Percentiles rank a stretch among this genome's conserved stretches.
These are phyloP conservation scores for Pseudogymnoascus sp. DNA, from an alignment of 2,329 filamentous ascomycete species.

Conservation along the genomic window DNA sequence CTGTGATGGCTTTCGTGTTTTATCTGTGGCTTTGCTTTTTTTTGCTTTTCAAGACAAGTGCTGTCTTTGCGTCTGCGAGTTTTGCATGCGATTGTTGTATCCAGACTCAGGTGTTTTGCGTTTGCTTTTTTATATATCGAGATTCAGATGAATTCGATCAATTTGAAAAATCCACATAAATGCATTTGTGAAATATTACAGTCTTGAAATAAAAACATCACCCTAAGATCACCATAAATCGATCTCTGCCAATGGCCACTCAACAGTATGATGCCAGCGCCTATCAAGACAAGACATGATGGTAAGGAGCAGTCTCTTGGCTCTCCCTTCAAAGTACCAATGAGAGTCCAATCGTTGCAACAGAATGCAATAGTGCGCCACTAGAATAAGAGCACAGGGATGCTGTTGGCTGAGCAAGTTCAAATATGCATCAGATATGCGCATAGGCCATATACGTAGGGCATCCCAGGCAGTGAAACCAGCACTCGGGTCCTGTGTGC, in stretches of 20 bases:
- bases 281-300: slow-evolving; percentile 11
- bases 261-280: slow-evolving; percentile 13
- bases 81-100: background rate
- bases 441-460: slow-evolving; percentile 19
- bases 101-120: background rate
- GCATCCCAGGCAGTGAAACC: slow-evolving; percentile 18
- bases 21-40: background rate
- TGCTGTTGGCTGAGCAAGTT: slow-evolving; percentile 14
- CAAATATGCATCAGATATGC: slow-evolving; percentile 15
- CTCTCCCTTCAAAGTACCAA: slow-evolving; percentile 19
- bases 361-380: slow-evolving; percentile 22
- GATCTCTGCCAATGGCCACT: slow-evolving; percentile 11
- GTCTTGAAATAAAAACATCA: background rate
- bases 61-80: background rate
- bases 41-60: slow-evolving; percentile 4
- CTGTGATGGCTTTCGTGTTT: background rate
- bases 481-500: slow-evolving; percentile 7
- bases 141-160: background rate
- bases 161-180: background rate
- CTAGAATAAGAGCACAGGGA: slow-evolving; percentile 17
- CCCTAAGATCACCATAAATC: background rate
- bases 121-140: background rate
- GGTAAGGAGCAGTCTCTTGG: slow-evolving; percentile 12
- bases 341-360: slow-evolving; percentile 16
- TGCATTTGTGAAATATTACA: background rate